Base-by-base conservation (phyloP, 768 basidiomycete genomes). In the Amanita molliuscula region DNA sequence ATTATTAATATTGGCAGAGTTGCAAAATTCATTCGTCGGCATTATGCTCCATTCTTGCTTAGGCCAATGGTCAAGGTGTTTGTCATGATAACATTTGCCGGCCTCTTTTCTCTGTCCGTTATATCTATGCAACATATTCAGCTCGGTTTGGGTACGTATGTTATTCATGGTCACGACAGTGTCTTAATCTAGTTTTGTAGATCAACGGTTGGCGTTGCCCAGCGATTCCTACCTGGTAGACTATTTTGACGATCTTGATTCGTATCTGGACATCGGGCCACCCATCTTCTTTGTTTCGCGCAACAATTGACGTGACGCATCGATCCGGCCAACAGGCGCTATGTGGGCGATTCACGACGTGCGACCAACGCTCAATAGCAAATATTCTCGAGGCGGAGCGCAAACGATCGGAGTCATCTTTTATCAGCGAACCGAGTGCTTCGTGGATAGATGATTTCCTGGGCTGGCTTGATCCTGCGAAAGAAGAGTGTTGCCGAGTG, bases 401-500 rank as follows among this genome's bases (percentile, higher is more conserved):
- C 46, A 91, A 94, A 62, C 72, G 91, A 38, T 72, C 80, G 0
- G 79, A 84, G 47, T 80, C 81, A 1, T 95, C 91, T 0, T 96
- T 86, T 64, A 83, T 99, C 52, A 79, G 91, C 8, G 83, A 94
- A 58, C 95, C 96, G 3, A 79, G 86, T 16, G 88, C 92, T 1
- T 87, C 87, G 1, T 96, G 94, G 94, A 82, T 99, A 38, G 96
- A 99, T 63, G 92, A 97, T 63, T 97, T 92, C 70, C 67, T 99
- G 51, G 77, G 79, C 49, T 99, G 94, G 94, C 79, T 95, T 35
- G 87, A 98, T 61, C 96, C 96, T 0, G 71, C 71, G n/a, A 79
- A 89, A 60, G 86, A 87, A 47, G 70, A 77, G 23, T 99, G 96
- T 60, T 99, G 96, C 61, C 82, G 94, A 8, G 90, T 99, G 40